Percentiles rank a stretch among this genome's conserved stretches.
These are phyloP conservation scores for Aotearoamyces nothofagi DNA, from an alignment of 2,329 filamentous ascomycete species.

Conservation along the genomic window DNA sequence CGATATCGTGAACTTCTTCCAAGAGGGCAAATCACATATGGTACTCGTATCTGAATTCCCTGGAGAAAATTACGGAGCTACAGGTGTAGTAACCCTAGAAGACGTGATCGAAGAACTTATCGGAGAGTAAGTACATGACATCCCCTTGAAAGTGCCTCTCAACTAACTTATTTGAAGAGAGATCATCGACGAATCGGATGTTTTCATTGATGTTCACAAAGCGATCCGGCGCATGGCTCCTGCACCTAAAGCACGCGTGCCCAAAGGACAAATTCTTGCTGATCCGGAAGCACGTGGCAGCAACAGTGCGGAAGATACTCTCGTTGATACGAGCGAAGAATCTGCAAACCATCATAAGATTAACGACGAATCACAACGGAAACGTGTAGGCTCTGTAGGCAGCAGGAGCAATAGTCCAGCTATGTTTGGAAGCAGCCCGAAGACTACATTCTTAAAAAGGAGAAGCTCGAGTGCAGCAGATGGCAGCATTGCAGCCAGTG, in stretches of 20 bases:
- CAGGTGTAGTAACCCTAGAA: slow-evolving; percentile 90
- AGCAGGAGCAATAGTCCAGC: slow-evolving; percentile 7
- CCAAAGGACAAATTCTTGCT: slow-evolving; percentile 35
- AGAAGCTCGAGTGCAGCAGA: slow-evolving; percentile 39
- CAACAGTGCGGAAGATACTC: slow-evolving; percentile 20
- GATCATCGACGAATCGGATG: slow-evolving; percentile 97
- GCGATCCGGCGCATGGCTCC: slow-evolving; percentile 59
- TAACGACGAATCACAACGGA: slow-evolving; percentile 7
- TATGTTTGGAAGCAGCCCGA: slow-evolving; percentile 16
- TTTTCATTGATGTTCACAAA: slow-evolving; percentile 97
- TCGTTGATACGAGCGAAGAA: slow-evolving; percentile 31
- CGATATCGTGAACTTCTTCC: slow-evolving; percentile 99
- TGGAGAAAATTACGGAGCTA: slow-evolving; percentile 77
- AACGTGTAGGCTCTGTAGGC: slow-evolving; percentile 1
- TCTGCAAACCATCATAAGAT: too few species aligned
- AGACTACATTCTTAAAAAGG: slow-evolving; percentile 42
- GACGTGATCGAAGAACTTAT: slow-evolving; percentile 98
- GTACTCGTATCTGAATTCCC: slow-evolving; percentile 76
- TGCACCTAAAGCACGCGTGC: slow-evolving; percentile 56
- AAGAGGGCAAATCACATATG: slow-evolving; percentile 98
- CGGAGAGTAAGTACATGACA: slow-evolving; percentile 59
- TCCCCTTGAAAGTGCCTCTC: not conserved
- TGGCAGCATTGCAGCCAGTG: slow-evolving; percentile 31
- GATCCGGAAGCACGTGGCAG: slow-evolving; percentile 26
- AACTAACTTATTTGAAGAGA: slow-evolving; percentile 42